A percentile compares a stretch with the other conserved stretches of the same genome.
These are phyloP conservation scores for Oryza longistaminata DNA, from an alignment of 176 grass and related monocot genomes.

Conservation along the genomic window DNA sequence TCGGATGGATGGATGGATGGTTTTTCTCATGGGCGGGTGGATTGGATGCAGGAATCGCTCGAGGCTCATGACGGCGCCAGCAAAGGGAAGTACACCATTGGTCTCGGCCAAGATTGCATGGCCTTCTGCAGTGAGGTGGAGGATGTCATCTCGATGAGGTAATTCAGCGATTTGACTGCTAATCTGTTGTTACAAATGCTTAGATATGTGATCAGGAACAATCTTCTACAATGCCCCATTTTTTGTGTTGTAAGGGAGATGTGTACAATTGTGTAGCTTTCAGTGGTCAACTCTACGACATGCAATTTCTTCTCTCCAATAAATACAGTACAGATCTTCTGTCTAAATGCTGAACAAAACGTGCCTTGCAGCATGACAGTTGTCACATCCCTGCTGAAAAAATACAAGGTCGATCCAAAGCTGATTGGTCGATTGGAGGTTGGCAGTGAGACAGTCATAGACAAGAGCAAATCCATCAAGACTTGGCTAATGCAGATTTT, in stretches of 20 bases:
- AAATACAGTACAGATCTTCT: not conserved
- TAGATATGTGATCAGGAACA: not conserved
- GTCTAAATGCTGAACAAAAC: constrained; percentile 15
- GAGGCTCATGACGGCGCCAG: constrained; percentile 77
- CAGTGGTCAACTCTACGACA: not conserved
- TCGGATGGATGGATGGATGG: not conserved
- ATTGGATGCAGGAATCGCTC: constrained; percentile 60
- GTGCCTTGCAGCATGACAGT: constrained; percentile 65
- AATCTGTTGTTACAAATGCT: not conserved
- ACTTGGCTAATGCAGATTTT: constrained; percentile 91
- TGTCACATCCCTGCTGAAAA: constrained; percentile 66
- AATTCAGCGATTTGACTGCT: not conserved
- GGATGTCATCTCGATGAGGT: constrained; percentile 95
- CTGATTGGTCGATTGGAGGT: constrained; percentile 78
- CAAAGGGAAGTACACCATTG: constrained; percentile 88
- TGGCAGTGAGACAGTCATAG: constrained; percentile 85
- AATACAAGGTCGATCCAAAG: constrained; percentile 75
- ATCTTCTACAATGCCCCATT: not conserved
- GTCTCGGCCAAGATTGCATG: constrained; percentile 86
- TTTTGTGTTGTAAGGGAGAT: not conserved
- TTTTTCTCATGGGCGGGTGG: not conserved
- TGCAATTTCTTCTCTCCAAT: not conserved
- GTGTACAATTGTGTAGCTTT: not conserved
- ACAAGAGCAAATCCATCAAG: constrained; percentile 96
- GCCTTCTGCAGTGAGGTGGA: constrained; percentile 80